Conservation (phyloP, 768 basidiomycete species). For the Boletus rufocinnamomeus region DNA sequence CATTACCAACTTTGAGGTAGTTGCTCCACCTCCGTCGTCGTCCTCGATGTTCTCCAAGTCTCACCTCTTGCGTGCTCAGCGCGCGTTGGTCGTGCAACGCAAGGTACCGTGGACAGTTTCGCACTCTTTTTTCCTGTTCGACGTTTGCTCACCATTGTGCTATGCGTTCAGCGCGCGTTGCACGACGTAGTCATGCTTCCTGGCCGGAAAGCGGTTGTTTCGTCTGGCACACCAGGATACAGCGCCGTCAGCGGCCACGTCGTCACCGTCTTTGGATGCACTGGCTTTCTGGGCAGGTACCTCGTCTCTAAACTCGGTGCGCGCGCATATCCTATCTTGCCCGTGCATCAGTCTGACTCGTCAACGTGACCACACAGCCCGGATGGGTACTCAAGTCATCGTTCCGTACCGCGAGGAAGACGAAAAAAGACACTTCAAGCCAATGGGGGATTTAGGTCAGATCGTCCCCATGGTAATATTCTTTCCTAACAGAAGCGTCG, state of each 20-base stretch:
- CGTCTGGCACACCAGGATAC: slow-evolving; percentile 79
- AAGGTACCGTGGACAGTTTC: slow-evolving; percentile 38
- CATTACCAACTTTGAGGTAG: not conserved
- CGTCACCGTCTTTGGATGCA: slow-evolving; percentile 96
- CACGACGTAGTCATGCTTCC: slow-evolving; percentile 71
- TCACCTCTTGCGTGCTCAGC: slow-evolving; percentile 54
- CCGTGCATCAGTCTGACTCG: not conserved
- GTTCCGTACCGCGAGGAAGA: slow-evolving; percentile 96
- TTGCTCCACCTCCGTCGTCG: slow-evolving; percentile 16
- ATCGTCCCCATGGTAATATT: slow-evolving; percentile 85
- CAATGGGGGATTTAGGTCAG: slow-evolving; percentile 96
- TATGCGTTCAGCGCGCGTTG: slow-evolving; percentile 57
- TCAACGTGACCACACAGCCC: slow-evolving; percentile 54
- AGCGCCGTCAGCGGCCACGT: slow-evolving; percentile 88
- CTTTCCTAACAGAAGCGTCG: slow-evolving; percentile 1
- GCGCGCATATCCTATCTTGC: slow-evolving; percentile 9
- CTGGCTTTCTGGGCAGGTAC: slow-evolving; percentile 94
- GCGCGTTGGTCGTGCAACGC: slow-evolving; percentile 46
- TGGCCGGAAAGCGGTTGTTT: slow-evolving; percentile 63
- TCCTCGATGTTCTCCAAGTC: slow-evolving; percentile 46
- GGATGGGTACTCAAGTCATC: slow-evolving; percentile 90
- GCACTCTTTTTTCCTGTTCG: not conserved
- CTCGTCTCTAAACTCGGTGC: slow-evolving; percentile 90
- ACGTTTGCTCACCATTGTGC: slow-evolving; percentile 3
- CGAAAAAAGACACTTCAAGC: slow-evolving; percentile 84